Conservation (phyloP, 495 filamentous ascomycete genomes). For the Talaromyces trachyspermus region DNA sequence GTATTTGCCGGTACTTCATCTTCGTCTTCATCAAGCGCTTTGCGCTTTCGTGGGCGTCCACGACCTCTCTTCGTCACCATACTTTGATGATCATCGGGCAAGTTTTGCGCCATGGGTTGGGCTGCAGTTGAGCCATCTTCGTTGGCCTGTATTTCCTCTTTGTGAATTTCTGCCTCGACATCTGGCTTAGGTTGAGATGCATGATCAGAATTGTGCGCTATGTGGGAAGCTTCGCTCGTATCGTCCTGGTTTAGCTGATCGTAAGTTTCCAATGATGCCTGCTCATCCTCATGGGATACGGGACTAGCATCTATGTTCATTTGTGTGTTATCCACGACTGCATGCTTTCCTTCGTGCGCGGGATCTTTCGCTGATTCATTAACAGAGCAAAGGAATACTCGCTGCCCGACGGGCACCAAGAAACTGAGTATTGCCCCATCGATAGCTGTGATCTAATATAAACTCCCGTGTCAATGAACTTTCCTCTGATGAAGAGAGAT, state of each 20-base stretch:
- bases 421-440: slow-evolving; percentile 29
- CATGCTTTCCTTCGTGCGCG: slow-evolving; percentile 5
- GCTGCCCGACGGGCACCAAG: slow-evolving; percentile 37
- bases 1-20: neutral
- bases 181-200: neutral
- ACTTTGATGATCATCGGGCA: too few relatives aligned
- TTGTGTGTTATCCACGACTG: neutral
- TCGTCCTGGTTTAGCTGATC: neutral
- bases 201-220: neutral
- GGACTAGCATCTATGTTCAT: neutral
- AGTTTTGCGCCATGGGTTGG: too few relatives aligned
- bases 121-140: too few relatives aligned
- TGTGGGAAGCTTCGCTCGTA: neutral
- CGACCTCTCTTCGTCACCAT: too few relatives aligned
- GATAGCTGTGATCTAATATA: slow-evolving; percentile 31
- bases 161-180: neutral
- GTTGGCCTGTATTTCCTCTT: too few relatives aligned
- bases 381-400: slow-evolving; percentile 25
- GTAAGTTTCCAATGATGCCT: neutral
- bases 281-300: neutral
- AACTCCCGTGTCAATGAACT: slow-evolving; percentile 4
- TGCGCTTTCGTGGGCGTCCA: neutral
- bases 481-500: neutral
- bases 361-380: neutral
- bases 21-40: neutral